phyloP scores from a whole-genome alignment of 257 asterid species.

The Linaria vulgaris region DNA sequence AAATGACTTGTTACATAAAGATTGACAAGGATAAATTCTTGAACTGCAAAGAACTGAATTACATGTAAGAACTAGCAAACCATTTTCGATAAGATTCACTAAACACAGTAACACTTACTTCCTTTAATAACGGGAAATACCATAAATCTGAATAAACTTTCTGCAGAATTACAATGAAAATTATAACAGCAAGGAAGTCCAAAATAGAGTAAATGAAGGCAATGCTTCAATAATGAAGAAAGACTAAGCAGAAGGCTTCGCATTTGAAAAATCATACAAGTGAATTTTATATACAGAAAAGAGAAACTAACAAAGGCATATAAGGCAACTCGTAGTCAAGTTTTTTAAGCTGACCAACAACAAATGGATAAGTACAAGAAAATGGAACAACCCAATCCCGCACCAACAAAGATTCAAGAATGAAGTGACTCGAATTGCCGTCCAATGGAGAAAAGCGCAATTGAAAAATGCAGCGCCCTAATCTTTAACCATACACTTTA shows the following conservation, averaged over 20 bases:
- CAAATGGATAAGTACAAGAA: slow-evolving; percentile 32
- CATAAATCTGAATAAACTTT: background rate
- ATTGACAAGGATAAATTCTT: too few relatives aligned
- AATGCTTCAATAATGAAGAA: background rate
- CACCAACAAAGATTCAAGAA: slow-evolving; percentile 29
- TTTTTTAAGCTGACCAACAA: slow-evolving; percentile 1
- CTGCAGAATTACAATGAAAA: too few relatives aligned
- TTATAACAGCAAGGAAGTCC: too few relatives aligned
- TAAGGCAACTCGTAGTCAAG: background rate
- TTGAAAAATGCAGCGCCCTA: slow-evolving; percentile 12
- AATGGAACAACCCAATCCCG: slow-evolving; percentile 26
- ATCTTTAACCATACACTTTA: slow-evolving; percentile 24
- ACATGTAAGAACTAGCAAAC: too few relatives aligned
- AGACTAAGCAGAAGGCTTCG: background rate
- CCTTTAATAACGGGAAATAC: background rate
- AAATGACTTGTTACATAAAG: too few relatives aligned
- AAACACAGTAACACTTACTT: background rate
- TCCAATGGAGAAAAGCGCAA: slow-evolving; percentile 6
- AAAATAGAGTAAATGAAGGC: background rate
- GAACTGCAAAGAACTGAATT: too few relatives aligned
- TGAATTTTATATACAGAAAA: background rate
- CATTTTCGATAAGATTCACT: too few relatives aligned
- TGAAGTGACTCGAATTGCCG: background rate
- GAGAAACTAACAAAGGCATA: background rate
- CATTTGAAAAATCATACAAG: background rate